Evolutionary conservation across 2,329 filamentous ascomycete species (phyloP).

Genomic region (Cadophora gregata): DNA sequence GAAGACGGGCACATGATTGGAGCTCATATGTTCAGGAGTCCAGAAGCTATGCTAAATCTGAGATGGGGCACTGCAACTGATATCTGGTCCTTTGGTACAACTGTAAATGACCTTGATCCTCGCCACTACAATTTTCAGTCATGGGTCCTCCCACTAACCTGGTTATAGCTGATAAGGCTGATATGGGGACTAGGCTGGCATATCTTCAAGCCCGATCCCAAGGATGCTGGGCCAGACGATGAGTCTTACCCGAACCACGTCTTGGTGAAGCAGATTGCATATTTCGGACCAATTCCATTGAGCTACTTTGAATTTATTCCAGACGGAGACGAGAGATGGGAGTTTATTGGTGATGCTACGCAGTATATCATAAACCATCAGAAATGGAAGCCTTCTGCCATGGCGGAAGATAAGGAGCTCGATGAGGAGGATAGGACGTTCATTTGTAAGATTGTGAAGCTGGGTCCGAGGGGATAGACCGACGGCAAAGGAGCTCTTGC

Average conservation of each 20-base stretch:
- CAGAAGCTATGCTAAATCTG: slow-evolving; percentile 34
- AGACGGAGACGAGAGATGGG: slow-evolving; percentile 30
- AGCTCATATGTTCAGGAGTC: slow-evolving; percentile 32
- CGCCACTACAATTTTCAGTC: slow-evolving; percentile 1
- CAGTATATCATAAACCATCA: slow-evolving; percentile 31
- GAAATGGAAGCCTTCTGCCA: slow-evolving; percentile 29
- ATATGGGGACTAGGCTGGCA: slow-evolving; percentile 32
- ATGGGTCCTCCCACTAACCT: slow-evolving; percentile 17
- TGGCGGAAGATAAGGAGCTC: slow-evolving; percentile 29
- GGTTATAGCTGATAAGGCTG: slow-evolving; percentile 32
- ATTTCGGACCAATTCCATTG: slow-evolving; percentile 31
- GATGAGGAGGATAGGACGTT: slow-evolving; percentile 31
- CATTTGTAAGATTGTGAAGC: slow-evolving; percentile 37
- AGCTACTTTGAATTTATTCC: slow-evolving; percentile 31
- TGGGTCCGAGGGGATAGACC: slow-evolving; percentile 40
- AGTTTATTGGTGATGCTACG: slow-evolving; percentile 27
- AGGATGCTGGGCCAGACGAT: slow-evolving; percentile 34
- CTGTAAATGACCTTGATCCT: slow-evolving; percentile 24
- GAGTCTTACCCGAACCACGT: slow-evolving; percentile 30
- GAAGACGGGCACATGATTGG: slow-evolving; percentile 29
- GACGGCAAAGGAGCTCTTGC: slow-evolving; percentile 36
- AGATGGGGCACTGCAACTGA: slow-evolving; percentile 35
- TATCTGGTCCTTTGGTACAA: slow-evolving; percentile 38
- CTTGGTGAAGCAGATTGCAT: slow-evolving; percentile 29
- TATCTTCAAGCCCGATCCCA: slow-evolving; percentile 35